Evolutionary conservation across 305 asterid species (phyloP).

Genomic region (Vinca major): DNA sequence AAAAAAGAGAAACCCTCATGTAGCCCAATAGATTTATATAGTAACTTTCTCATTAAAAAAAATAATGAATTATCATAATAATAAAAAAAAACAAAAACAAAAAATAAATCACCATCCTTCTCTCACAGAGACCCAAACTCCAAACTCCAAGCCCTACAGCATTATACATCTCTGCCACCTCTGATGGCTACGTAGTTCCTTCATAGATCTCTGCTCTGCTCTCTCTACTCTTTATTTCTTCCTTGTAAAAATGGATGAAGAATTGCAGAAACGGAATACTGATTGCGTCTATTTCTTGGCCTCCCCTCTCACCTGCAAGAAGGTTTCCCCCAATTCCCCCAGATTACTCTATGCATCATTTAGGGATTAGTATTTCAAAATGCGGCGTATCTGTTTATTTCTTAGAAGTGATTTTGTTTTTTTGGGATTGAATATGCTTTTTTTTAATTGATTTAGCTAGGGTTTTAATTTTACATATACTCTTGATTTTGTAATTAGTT

Average conservation of each 20-base stretch:
- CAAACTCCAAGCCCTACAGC: neutral
- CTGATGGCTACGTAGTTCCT: too few species aligned
- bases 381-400: neutral
- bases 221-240: neutral
- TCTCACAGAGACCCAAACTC: too few species aligned
- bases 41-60: too few species aligned
- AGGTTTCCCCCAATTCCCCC: constrained; percentile 22
- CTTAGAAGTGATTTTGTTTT: neutral
- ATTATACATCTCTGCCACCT: neutral
- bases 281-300: constrained; percentile 38
- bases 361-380: too few species aligned
- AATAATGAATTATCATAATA: too few species aligned
- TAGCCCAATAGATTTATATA: too few species aligned
- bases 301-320: constrained; percentile 40
- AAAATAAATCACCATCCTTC: too few species aligned
- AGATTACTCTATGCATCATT: too few species aligned
- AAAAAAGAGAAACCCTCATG: too few species aligned
- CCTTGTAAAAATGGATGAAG: constrained; percentile 24
- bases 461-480: neutral
- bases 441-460: neutral
- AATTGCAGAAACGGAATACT: constrained; percentile 23
- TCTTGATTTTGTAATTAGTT: neutral
- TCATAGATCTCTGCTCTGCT: neutral
- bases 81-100: too few species aligned
- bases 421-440: neutral